phyloP scores from a whole-genome alignment of 2,329 filamentous ascomycete genomes.

The Xylariomycetidae sp. region DNA sequence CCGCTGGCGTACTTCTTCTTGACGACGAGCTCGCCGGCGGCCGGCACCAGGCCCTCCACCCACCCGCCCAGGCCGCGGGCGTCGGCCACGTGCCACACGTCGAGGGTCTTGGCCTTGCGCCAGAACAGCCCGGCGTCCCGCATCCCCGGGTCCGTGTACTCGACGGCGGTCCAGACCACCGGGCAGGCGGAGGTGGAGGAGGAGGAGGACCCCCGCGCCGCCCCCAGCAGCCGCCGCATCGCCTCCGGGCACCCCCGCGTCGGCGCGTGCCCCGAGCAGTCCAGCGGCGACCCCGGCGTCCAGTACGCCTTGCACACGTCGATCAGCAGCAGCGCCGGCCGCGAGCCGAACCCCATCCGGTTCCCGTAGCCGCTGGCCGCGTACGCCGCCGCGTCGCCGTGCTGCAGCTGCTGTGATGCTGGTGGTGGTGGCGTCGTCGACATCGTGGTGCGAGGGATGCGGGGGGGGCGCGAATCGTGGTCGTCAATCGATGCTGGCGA shows the following conservation, averaged over 20 bases:
- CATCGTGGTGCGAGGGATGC: no score
- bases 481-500: no score
- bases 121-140: constrained; percentile 38
- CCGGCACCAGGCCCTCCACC: constrained; percentile 33
- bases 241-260: constrained; percentile 29
- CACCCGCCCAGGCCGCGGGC: constrained; percentile 31
- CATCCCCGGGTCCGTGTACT: constrained; percentile 30
- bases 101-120: constrained; percentile 34
- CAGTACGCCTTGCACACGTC: constrained; percentile 43
- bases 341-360: constrained; percentile 37
- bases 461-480: no score
- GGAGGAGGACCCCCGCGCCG: no score
- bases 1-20: constrained; percentile 38
- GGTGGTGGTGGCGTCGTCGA: no score
- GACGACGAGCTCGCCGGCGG: constrained; percentile 25
- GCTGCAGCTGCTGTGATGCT: no score
- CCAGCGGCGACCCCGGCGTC: constrained; percentile 34
- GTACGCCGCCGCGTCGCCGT: neutral
- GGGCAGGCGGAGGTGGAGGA: constrained; percentile 28
- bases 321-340: constrained; percentile 37
- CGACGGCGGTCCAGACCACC: constrained; percentile 33
- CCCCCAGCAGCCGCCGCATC: constrained; percentile 33
- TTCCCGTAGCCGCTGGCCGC: constrained; percentile 23
- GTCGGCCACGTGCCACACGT: constrained; percentile 35
- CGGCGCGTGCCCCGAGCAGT: constrained; percentile 30